phyloP scores from a whole-genome alignment of 202 grass and related monocot genomes.

The Panicum virgatum region DNA sequence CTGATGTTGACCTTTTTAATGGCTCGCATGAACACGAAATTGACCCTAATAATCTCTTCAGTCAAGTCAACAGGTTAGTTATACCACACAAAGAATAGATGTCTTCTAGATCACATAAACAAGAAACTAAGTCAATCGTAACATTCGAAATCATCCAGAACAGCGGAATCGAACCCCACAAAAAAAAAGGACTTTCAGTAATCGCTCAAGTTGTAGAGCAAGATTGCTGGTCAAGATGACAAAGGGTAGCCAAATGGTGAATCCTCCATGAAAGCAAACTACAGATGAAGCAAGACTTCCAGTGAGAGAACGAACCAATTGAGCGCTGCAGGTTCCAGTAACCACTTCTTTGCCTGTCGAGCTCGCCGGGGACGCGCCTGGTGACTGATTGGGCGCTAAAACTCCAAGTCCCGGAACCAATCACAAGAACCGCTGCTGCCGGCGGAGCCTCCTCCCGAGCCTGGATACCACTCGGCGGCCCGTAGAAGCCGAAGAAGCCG shows the following conservation, averaged over 20 bases:
- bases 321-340: background rate
- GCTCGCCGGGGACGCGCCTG: background rate
- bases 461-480: background rate
- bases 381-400: background rate
- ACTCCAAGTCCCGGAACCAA: background rate
- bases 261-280: slow-evolving; percentile 2
- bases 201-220: background rate
- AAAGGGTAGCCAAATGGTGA: background rate
- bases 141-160: background rate
- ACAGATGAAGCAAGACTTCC: background rate
- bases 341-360: slow-evolving; percentile 2
- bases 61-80: slow-evolving; percentile 27
- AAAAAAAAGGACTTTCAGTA: background rate
- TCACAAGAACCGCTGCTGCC: background rate
- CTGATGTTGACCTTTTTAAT: background rate
- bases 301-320: background rate
- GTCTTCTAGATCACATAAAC: slow-evolving; percentile 18
- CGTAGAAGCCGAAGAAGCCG: background rate
- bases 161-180: background rate
- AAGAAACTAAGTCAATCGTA: background rate
- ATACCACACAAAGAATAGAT: background rate
- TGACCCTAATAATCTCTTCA: background rate
- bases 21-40: slow-evolving; percentile 12
- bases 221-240: background rate
- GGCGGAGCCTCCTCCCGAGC: background rate